Base-by-base conservation (phyloP, 805 yeast genomes). In the Yamadazyma tumulicola region DNA sequence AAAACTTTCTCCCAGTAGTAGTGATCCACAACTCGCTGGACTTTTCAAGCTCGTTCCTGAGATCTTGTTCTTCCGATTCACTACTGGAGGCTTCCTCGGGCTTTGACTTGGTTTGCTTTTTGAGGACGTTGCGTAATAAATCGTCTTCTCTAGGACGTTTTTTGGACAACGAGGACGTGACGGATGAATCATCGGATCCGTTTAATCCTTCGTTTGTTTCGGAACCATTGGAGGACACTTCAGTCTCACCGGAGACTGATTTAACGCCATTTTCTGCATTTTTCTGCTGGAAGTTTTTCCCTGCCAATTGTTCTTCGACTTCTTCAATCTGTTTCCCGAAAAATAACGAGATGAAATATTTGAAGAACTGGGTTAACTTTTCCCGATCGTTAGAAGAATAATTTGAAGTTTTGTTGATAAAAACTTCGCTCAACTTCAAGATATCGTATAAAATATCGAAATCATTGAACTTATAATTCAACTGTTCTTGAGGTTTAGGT, bases 321-420 rank as follows among this genome's bases (percentile, higher is more conserved):
- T 48, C 64, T 16, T 71, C 72, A 2, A 70, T 49, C 22, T 79
- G 71, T 39, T 79, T 66, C 19, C 74, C 76, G 55, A 88, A 91
- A 55, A 89, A 86, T 33, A 82, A 59, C 2, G 82, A 72, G 21
- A 87, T 49, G 47, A 91, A 88, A 8, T 78, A 74, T 50, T 74
- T 75, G 60, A 87, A 64, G 49, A 87, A 85, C 24, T 75, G 79
- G 38, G 73, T 77, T 53, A 89, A 69, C 48, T 81, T 77, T 35
- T 84, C 94, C 39, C 87, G 78, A 56, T 91, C 97, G 43, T 76
- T 74, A 15, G 75, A 75, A 1, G 96, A 86, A 57, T 85, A 87
- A 16, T 81, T 74, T 7, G 88, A 80, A 14, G 79, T 75, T 46
- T 78, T 77, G 46, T 71, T 72, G 44, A 91, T 69, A 54, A 77